Base-by-base conservation (phyloP, 495 filamentous ascomycete species). In the Achaetomiella virescens region DNA sequence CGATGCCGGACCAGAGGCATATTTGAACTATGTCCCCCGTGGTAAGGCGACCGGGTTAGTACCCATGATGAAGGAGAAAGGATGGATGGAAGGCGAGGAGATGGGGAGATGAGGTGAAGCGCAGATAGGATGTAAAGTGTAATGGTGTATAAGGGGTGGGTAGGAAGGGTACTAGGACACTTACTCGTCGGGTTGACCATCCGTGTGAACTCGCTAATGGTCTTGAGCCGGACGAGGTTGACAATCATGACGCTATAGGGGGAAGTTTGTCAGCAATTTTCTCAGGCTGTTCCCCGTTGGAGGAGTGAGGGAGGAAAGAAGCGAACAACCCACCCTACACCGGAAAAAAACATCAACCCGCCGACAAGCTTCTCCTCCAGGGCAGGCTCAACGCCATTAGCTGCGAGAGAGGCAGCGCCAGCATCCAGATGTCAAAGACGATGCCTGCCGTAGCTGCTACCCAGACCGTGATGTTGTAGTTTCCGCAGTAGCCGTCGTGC, bases 271-370 rank as follows among this genome's bases (percentile, higher is more conserved):
- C 41, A n/a, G n/a, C n/a, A n/a, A n/a, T n/a, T n/a, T n/a, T n/a
- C n/a, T n/a, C n/a, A n/a, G n/a, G n/a, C n/a, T n/a, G n/a, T n/a
- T n/a, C n/a, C n/a, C n/a, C n/a, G n/a, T n/a, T n/a, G 5, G 6
- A 2, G 20, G 2, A 3, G 2, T 2, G 21, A 12, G 2, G 17
- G 17, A 7, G 20, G 20, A 11, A 11, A 3, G 25, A 1, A 29
- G 33, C 12, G 48, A n/a, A 21, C 15, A 17, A 63, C 66, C 52
- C 40, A 74, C 72, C 61, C 58, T 12, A 62, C 62, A 12, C 72
- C 72, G 12, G 72, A 54, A 25, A 58, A 54, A 58, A 75, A 73
- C 70, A 75, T 72, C 18, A 72, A n/a, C 4, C 46, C 37, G 6
- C 66, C 55, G 47, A 60, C 58, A 27, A 71, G 47, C 61, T 66